phyloP scores from a whole-genome alignment of 768 basidiomycete genomes.

The Sarcomyxa edulis region DNA sequence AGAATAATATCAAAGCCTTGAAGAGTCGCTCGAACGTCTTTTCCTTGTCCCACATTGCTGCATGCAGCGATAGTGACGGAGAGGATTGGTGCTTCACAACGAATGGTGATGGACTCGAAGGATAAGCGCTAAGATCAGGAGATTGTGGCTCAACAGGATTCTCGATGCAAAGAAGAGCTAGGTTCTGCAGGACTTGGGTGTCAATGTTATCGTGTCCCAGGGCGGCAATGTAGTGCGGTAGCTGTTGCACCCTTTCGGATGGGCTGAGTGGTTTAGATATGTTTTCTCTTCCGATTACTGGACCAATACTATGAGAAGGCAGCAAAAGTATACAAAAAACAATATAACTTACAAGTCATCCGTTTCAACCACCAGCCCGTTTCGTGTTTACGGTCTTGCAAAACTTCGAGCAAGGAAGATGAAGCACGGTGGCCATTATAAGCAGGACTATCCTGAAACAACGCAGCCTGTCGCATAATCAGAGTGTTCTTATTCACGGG shows the following conservation, averaged over 20 bases:
- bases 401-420: slow-evolving; percentile 62
- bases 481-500: slow-evolving; percentile 54
- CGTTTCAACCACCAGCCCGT: slow-evolving; percentile 84
- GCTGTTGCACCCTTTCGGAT: slow-evolving; percentile 41
- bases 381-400: slow-evolving; percentile 63
- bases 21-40: slow-evolving; percentile 70
- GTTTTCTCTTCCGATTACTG: slow-evolving; percentile 44
- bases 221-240: slow-evolving; percentile 46
- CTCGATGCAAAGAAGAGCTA: slow-evolving; percentile 57
- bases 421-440: slow-evolving; percentile 42
- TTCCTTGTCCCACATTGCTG: slow-evolving; percentile 69
- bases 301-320: slow-evolving; percentile 29
- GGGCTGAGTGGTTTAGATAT: slow-evolving; percentile 31
- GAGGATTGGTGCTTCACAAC: slow-evolving; percentile 31
- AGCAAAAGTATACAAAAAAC: slow-evolving; percentile 11
- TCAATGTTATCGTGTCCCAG: slow-evolving; percentile 51
- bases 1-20: slow-evolving; percentile 53
- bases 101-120: slow-evolving; percentile 56
- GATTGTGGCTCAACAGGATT: slow-evolving; percentile 55
- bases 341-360: slow-evolving; percentile 50
- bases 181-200: slow-evolving; percentile 52
- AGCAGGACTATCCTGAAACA: slow-evolving; percentile 80
- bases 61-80: slow-evolving; percentile 38
- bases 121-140: slow-evolving; percentile 49
- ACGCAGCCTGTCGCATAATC: slow-evolving; percentile 68